Conservation (phyloP, 1,284 basidiomycete species). For the Ustilago trichophora region DNA sequence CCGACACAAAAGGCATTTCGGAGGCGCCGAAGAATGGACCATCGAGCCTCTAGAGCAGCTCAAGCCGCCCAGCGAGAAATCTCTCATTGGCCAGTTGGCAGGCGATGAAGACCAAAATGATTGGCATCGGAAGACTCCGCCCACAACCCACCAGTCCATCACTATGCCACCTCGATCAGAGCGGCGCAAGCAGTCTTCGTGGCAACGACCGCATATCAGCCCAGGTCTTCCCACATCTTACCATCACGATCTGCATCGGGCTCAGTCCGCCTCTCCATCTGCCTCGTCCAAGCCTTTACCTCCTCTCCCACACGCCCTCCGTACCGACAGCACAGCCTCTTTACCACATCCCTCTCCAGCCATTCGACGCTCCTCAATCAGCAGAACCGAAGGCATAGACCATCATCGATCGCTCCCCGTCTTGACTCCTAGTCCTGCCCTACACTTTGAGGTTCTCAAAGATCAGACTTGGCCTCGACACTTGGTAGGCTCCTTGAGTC, state of each 20-base stretch:
- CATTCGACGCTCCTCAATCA: neutral
- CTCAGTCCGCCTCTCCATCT: neutral
- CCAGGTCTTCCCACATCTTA: conserved; percentile 18
- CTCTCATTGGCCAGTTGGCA: neutral
- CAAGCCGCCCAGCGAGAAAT: neutral
- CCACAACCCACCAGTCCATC: no score
- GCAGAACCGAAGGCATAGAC: neutral
- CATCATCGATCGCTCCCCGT: neutral
- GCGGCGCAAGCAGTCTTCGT: neutral
- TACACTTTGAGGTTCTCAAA: neutral
- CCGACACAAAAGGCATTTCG: no score
- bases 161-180: no score
- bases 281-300: neutral
- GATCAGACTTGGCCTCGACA: conserved; percentile 9
- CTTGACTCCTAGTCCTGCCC: conserved; percentile 9
- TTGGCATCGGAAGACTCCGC: neutral
- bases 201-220: conserved; percentile 7
- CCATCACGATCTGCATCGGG: neutral
- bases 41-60: conserved; percentile 18
- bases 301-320: neutral
- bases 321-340: neutral
- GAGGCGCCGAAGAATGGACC: neutral
- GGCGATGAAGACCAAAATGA: neutral
- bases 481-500: neutral
- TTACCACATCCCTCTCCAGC: neutral